Evolutionary conservation across 2,329 filamentous ascomycete species (phyloP).

Genomic region (Botrytis squamosa): DNA sequence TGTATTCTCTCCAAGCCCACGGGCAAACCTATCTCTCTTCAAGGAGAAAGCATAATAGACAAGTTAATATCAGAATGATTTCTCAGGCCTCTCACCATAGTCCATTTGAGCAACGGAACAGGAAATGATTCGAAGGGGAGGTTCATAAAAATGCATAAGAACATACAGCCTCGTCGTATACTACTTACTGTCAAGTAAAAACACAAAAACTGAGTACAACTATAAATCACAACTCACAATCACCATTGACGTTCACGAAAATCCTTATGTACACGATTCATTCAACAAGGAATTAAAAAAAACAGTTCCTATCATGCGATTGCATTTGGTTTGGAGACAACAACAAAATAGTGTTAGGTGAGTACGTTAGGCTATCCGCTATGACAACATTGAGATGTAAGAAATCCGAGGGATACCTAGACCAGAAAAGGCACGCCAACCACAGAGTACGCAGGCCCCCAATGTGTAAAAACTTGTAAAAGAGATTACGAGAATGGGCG

Average conservation of each 20-base stretch:
- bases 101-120: background rate
- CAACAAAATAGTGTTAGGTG: constrained; percentile 15
- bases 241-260: background rate
- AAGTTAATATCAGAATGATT: background rate
- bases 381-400: constrained; percentile 18
- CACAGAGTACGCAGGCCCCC: constrained; percentile 30
- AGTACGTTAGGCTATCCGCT: constrained; percentile 18
- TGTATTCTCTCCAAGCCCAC: background rate
- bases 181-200: background rate
- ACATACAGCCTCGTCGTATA: background rate
- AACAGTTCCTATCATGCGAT: background rate
- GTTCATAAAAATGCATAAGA: background rate
- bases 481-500: constrained; percentile 29
- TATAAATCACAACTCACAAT: background rate
- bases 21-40: background rate
- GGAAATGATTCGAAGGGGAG: background rate
- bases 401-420: constrained; percentile 35
- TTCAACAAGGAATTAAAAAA: background rate
- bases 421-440: constrained; percentile 33
- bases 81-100: background rate
- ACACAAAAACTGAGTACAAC: background rate
- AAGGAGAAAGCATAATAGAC: background rate
- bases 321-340: constrained; percentile 9
- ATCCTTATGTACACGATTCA: background rate
- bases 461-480: constrained; percentile 31